Conservation (phyloP, 2,329 filamentous ascomycete species). For the Pseudophaeomoniella oleicola region DNA sequence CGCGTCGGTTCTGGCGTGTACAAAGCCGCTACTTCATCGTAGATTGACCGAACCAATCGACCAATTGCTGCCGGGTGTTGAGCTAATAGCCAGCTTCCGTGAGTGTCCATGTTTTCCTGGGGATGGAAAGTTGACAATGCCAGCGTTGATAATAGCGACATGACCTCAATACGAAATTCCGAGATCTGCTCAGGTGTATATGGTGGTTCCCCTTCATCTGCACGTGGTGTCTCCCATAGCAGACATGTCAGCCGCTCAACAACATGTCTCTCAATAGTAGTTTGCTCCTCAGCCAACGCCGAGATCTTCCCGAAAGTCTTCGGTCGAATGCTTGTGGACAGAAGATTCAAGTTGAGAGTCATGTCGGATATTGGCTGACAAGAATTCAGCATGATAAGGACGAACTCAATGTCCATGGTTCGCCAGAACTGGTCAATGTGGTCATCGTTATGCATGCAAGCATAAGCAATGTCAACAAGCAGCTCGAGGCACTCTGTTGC, state of each 20-base stretch:
- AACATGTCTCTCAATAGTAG: constrained; percentile 29
- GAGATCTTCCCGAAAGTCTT: constrained; percentile 41
- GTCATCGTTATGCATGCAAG: constrained; percentile 27
- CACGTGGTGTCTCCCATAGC: constrained; percentile 37
- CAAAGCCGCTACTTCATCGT: constrained; percentile 52
- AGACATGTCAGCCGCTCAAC: constrained; percentile 43
- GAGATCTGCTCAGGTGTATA: constrained; percentile 24
- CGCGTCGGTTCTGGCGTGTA: constrained; percentile 37
- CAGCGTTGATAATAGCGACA: constrained; percentile 26
- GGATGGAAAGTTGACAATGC: constrained; percentile 29
- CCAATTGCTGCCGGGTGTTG: constrained; percentile 56
- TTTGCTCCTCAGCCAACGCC: constrained; percentile 21
- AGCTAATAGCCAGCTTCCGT: constrained; percentile 49
- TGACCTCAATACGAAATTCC: constrained; percentile 24
- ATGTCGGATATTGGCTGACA: constrained; percentile 44
- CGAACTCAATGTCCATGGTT: constrained; percentile 39
- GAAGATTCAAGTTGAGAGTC: constrained; percentile 36
- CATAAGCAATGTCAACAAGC: constrained; percentile 36
- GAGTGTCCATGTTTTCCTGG: constrained; percentile 45
- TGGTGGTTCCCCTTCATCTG: constrained; percentile 26
- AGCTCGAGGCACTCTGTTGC: constrained; percentile 39
- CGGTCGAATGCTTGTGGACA: constrained; percentile 39
- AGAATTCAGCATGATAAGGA: constrained; percentile 43
- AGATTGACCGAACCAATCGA: constrained; percentile 58
- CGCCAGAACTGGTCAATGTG: constrained; percentile 38